Conservation (phyloP, 306 rosid species). For the Medicago truncatula region MtrunA17r5.0-ANR NC_053043.1:16520501-16521000, state of each 20-base stretch:
- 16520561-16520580: constrained; percentile 95
- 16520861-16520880: constrained; percentile 78
- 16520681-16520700: constrained; percentile 85
- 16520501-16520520: constrained; percentile 88
- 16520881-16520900: constrained; percentile 80
- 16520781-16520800: constrained; percentile 80
- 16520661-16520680: constrained; percentile 80
- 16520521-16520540: constrained; percentile 63
- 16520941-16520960: constrained; percentile 35
- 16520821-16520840: constrained; percentile 82
- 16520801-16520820: constrained; percentile 81
- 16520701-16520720: constrained; percentile 86
- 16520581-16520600: constrained; percentile 89
- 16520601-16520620: constrained; percentile 85
- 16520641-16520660: constrained; percentile 72
- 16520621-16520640: constrained; percentile 83
- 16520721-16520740: constrained; percentile 75
- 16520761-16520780: constrained; percentile 75
- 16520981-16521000: neutral
- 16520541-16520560: constrained; percentile 92
- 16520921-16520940: constrained; percentile 87
- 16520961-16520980: neutral
- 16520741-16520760: constrained; percentile 93
- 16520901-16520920: constrained; percentile 96
- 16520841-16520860: constrained; percentile 78